Conservation (phyloP, 2,329 filamentous ascomycete genomes). For the Calonectria hawksworthii region DNA sequence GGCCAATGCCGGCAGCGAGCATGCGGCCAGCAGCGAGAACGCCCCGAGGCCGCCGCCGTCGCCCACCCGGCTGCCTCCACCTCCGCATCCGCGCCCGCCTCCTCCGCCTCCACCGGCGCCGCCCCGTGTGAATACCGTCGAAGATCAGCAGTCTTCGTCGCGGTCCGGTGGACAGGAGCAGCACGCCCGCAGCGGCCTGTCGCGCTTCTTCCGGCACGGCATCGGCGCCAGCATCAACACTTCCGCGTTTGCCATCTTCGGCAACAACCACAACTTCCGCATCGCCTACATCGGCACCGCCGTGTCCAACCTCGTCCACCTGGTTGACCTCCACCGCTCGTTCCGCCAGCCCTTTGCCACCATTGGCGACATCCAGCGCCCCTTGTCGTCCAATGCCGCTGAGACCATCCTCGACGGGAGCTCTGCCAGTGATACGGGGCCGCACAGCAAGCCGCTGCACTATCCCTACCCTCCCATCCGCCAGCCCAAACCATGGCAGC, state of each 20-base stretch:
- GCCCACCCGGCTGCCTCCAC: constrained; percentile 18
- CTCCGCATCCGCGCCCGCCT: not conserved
- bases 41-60: not conserved
- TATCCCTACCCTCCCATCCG: constrained; percentile 45
- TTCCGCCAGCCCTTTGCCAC: constrained; percentile 42
- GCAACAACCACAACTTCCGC: constrained; percentile 42
- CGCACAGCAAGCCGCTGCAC: constrained; percentile 30
- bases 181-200: constrained; percentile 39
- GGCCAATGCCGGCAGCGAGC: not conserved
- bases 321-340: constrained; percentile 40
- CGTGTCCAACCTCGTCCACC: constrained; percentile 42
- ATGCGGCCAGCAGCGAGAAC: not conserved
- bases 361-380: constrained; percentile 7
- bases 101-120: constrained; percentile 4
- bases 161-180: constrained; percentile 38
- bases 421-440: constrained; percentile 24
- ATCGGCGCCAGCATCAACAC: constrained; percentile 41
- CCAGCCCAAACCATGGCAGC: constrained; percentile 42
- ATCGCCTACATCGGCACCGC: constrained; percentile 45
- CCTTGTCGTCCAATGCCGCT: constrained; percentile 28
- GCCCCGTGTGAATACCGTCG: constrained; percentile 6
- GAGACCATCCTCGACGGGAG: constrained; percentile 38
- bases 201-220: constrained; percentile 43
- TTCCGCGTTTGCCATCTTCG: constrained; percentile 43
- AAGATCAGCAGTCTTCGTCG: constrained; percentile 14